Evolutionary conservation across 139 green algal species (phyloP).

Genomic region (Eudorina sp.): DNA sequence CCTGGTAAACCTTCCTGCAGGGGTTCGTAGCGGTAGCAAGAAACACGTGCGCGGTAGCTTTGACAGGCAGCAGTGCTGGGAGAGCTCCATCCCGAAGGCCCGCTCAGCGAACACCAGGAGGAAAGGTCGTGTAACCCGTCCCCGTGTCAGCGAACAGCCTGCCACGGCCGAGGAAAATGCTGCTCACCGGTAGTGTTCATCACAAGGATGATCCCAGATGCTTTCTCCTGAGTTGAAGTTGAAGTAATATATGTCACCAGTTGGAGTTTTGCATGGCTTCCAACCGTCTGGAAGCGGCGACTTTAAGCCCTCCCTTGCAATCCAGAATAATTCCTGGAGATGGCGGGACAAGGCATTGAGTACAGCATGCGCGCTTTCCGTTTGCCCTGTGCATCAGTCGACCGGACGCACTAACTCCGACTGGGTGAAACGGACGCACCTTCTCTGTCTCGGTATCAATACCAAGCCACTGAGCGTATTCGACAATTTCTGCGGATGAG

Average conservation of each 20-base stretch:
- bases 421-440: slow-evolving; percentile 23
- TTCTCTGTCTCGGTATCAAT: slow-evolving; percentile 82
- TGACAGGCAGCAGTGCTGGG: no score
- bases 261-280: slow-evolving; percentile 85
- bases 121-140: no score
- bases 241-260: slow-evolving; percentile 90
- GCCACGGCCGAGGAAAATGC: no score
- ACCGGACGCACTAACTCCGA: slow-evolving; percentile 1
- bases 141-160: no score
- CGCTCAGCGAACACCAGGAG: no score
- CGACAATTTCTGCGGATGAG: slow-evolving; percentile 74
- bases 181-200: slow-evolving; percentile 75
- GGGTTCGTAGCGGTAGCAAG: no score
- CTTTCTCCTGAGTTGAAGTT: slow-evolving; percentile 85
- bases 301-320: slow-evolving; percentile 83
- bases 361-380: no score
- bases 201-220: slow-evolving; percentile 90
- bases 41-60: no score
- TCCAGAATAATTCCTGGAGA: slow-evolving; percentile 82
- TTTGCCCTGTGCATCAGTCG: neutral
- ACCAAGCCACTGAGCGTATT: slow-evolving; percentile 88
- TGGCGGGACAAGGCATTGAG: no score
- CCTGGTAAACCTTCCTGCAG: slow-evolving; percentile 68
- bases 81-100: no score
- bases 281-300: slow-evolving; percentile 82